These are phyloP conservation scores for Euryodendron excelsum DNA, from an alignment of 148 eudicot species.

Conservation along the genomic window DNA sequence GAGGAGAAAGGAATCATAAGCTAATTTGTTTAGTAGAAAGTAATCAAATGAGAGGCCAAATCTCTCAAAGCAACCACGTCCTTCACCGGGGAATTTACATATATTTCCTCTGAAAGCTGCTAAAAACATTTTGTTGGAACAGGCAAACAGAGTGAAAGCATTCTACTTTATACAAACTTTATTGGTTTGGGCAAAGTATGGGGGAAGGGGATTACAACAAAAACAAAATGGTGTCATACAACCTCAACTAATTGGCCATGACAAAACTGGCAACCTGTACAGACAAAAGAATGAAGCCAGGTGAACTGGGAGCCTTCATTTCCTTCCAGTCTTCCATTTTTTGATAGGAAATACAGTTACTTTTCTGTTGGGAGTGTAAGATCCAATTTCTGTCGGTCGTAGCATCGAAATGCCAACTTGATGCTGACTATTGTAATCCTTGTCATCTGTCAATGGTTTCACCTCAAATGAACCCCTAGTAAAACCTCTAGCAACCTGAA, in stretches of 20 bases:
- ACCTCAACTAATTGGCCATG: not conserved
- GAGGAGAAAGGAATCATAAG: not conserved
- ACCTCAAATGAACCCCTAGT: slow-evolving; percentile 77
- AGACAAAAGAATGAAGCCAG: not conserved
- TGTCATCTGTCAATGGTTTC: slow-evolving; percentile 50
- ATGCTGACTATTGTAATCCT: slow-evolving; percentile 28
- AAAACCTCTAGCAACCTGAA: slow-evolving; percentile 71
- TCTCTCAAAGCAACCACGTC: no score
- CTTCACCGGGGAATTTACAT: not conserved
- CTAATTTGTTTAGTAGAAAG: not conserved
- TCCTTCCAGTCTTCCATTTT: slow-evolving; percentile 62
- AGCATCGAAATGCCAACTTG: slow-evolving; percentile 36
- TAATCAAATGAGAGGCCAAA: not conserved
- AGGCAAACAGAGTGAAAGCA: not conserved
- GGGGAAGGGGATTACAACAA: not conserved
- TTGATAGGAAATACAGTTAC: slow-evolving; percentile 65
- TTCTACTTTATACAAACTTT: not conserved
- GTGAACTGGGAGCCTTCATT: slow-evolving; percentile 14
- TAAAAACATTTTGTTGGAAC: not conserved
- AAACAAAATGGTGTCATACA: not conserved
- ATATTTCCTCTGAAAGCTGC: not conserved
- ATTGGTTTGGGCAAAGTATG: not conserved
- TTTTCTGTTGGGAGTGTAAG: slow-evolving; percentile 37
- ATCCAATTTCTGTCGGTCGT: slow-evolving; percentile 33
- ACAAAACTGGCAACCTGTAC: not conserved